Percentiles rank a stretch among this genome's conserved stretches.
Evolutionary conservation across 176 grass and related monocot species (phyloP).

Genomic region (Musa itinerans): DNA sequence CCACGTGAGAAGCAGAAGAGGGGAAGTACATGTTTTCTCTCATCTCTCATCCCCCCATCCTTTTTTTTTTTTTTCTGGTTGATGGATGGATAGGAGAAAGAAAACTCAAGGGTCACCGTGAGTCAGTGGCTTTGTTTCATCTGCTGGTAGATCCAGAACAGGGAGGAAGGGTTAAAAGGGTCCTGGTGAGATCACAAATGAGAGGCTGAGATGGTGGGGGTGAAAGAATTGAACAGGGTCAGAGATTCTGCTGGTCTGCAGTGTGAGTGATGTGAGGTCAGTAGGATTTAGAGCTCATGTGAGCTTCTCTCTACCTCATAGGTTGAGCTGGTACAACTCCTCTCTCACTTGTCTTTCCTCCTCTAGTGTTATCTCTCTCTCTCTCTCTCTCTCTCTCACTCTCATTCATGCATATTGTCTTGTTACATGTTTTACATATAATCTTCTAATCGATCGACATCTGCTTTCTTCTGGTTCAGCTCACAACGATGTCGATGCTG

Average conservation of each 20-base stretch:
- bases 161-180: background rate
- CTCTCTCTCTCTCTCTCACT: no score
- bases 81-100: background rate
- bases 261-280: conserved; percentile 16
- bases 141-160: background rate
- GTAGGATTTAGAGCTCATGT: no score
- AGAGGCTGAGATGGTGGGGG: background rate
- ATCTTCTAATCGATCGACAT: no score
- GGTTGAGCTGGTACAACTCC: no score
- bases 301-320: no score
- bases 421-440: no score
- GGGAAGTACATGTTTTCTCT: background rate
- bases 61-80: background rate
- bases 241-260: conserved; percentile 1
- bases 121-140: background rate
- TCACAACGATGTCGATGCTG: no score
- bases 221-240: background rate
- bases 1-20: conserved; percentile 10
- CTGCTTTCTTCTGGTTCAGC: no score
- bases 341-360: no score
- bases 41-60: background rate
- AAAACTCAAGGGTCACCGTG: background rate
- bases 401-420: no score
- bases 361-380: no score
- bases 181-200: background rate